These are phyloP conservation scores for Thraustotheca clavata DNA, from an alignment of 352 stramenopile genomes.

Conservation along the genomic window DNA sequence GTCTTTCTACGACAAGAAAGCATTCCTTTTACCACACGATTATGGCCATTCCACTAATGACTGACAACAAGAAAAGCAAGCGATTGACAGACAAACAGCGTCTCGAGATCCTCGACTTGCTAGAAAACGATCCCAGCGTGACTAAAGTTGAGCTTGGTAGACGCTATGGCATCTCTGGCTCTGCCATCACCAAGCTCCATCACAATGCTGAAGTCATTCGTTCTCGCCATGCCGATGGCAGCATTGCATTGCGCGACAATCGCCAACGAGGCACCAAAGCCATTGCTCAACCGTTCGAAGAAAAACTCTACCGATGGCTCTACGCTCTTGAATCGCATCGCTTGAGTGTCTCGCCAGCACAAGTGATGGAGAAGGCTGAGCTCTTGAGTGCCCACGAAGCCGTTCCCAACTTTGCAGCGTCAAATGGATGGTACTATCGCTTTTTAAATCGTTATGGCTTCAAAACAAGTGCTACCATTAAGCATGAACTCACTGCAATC, in stretches of 20 bases:
- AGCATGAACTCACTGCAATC: background rate
- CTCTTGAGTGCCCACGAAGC: slow-evolving; percentile 22
- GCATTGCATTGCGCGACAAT: slow-evolving; percentile 35
- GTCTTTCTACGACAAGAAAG: too few species aligned
- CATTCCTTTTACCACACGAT: too few species aligned
- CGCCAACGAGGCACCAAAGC: slow-evolving; percentile 55
- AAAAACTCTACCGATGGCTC: slow-evolving; percentile 57
- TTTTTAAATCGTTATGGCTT: slow-evolving; percentile 53
- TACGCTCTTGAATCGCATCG: slow-evolving; percentile 35
- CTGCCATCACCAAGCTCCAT: slow-evolving; percentile 74
- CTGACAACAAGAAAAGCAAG: slow-evolving; percentile 26
- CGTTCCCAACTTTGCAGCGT: slow-evolving; percentile 47
- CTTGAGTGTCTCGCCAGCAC: slow-evolving; percentile 26
- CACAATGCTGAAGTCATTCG: slow-evolving; percentile 59
- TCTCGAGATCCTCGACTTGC: slow-evolving; percentile 61
- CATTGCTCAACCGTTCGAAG: slow-evolving; percentile 42
- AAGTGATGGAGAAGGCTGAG: slow-evolving; percentile 43
- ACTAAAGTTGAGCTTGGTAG: slow-evolving; percentile 49
- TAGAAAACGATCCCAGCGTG: slow-evolving; percentile 48
- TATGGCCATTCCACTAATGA: background rate
- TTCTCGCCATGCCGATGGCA: slow-evolving; percentile 48
- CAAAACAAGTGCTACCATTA: slow-evolving; percentile 10
- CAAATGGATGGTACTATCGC: slow-evolving; percentile 72
- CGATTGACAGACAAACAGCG: slow-evolving; percentile 63
- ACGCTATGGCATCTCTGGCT: slow-evolving; percentile 53